Percentiles rank a stretch among this genome's conserved stretches.
These are phyloP conservation scores for Aspergillus pseudotamarii DNA, from an alignment of 2,329 filamentous ascomycete species.

Conservation along the genomic window DNA sequence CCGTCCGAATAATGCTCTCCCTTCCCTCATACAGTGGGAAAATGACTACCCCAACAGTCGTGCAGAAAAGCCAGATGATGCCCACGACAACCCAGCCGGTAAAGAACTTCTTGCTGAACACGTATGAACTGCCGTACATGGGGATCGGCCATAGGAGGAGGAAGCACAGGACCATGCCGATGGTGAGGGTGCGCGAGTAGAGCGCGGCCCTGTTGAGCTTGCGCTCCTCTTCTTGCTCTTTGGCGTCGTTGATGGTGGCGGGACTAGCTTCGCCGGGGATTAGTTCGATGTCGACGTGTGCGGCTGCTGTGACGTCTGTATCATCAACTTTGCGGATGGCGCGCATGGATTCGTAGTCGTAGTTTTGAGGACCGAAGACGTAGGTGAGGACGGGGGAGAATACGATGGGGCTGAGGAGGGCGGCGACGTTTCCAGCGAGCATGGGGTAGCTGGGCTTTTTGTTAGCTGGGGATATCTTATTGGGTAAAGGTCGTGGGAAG, in stretches of 20 bases:
- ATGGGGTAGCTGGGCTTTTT: conserved; percentile 63
- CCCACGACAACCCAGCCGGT: conserved; percentile 77
- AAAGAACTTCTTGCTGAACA: conserved; percentile 82
- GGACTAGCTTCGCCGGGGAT: conserved; percentile 54
- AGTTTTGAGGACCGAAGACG: conserved; percentile 70
- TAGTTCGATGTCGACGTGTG: conserved; percentile 67
- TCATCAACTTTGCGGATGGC: conserved; percentile 79
- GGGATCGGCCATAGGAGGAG: conserved; percentile 90
- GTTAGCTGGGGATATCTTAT: conserved; percentile 9
- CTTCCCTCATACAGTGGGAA: conserved; percentile 83
- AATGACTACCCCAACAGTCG: conserved; percentile 71
- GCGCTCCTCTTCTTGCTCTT: conserved; percentile 47
- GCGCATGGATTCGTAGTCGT: conserved; percentile 85
- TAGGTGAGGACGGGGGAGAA: conserved; percentile 77
- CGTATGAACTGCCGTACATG: conserved; percentile 79
- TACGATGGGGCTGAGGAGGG: conserved; percentile 74
- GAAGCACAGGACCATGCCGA: conserved; percentile 68
- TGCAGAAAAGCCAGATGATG: conserved; percentile 79
- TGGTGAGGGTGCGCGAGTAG: conserved; percentile 61
- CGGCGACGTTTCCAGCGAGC: conserved; percentile 83
- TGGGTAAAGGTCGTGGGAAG: neutral
- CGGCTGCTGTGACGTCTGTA: conserved; percentile 66
- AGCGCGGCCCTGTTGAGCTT: conserved; percentile 58
- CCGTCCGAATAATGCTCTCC: conserved; percentile 63
- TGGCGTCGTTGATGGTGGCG: conserved; percentile 37